Evolutionary conservation across 331 rosid species (phyloP).

Genomic region (Prunus yedoensis): DNA sequence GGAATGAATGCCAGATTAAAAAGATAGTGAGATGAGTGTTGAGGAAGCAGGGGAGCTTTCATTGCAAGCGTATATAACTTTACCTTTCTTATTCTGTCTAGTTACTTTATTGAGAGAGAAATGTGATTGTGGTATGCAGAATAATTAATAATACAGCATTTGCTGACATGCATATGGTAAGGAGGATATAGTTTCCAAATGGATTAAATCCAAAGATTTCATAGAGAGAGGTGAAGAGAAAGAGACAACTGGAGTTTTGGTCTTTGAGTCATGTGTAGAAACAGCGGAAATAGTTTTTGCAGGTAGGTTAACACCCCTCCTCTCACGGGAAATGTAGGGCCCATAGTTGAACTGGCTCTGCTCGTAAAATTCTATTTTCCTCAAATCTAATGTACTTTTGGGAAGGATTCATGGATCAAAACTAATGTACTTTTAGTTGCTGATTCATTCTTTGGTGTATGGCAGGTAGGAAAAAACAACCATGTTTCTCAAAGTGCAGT

Average conservation of each 20-base stretch:
- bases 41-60: not conserved
- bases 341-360: not conserved
- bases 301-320: not conserved
- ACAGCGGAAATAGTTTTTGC: not conserved
- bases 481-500: slow-evolving; percentile 75
- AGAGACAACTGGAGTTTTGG: not conserved
- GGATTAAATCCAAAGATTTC: not conserved
- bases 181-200: not conserved
- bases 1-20: not conserved
- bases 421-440: not conserved
- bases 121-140: not conserved
- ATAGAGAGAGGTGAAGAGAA: not conserved
- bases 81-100: not conserved
- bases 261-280: not conserved
- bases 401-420: not conserved
- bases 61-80: not conserved
- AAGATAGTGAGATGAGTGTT: not conserved
- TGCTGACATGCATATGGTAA: not conserved
- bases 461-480: slow-evolving; percentile 20
- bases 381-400: not conserved
- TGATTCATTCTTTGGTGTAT: slow-evolving; percentile 18
- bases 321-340: not conserved
- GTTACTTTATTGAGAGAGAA: not conserved
- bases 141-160: not conserved
- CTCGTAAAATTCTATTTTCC: not conserved